Base-by-base conservation (phyloP, 768 basidiomycete species). In the Lyophyllum semitale region DNA sequence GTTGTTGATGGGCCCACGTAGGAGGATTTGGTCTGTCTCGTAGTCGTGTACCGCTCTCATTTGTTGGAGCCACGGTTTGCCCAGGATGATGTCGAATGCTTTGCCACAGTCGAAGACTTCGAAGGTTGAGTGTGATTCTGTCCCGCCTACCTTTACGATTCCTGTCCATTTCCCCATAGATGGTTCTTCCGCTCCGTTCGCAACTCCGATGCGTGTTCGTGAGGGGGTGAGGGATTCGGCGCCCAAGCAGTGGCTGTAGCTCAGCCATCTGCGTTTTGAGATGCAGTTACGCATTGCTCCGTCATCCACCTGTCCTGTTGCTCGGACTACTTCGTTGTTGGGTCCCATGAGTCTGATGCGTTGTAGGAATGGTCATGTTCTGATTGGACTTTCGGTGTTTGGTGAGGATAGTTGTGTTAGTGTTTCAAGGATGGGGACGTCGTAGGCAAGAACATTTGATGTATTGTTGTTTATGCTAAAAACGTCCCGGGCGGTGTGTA, bases 11-110 rank as follows among this genome's bases (percentile, higher is more conserved):
- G 18, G 30, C 1, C 40, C 51, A 9, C 38, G n/a, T 43, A 54
- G 8, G 22, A 37, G 30, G 15, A 65, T 43, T 22, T n/a, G 32
- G 33, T 65, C 61, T 8, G 32, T 35, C 0, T 25, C 46, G 25
- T 68, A 71, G 23, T 69, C 61, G 18, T 69, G 69, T 2, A 63
- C 25, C 2, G 61, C 66, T 13, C 54, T 6, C 33, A 69, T 63
- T 12, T 30, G 32, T 25, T 57, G 44, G 1, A 72, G 59, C 13
- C 62, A 45, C 0, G 66, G 69, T 51, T 72, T 72, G n/a, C 71
- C 68, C 7, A 72, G 58, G 0, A 71, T 48, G 20, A 71, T 41
- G 8, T 53, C 42, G 64, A 66, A 71, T 22, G 62, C 61, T 0
- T 59, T 60, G 0, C 63, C 58, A 22, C 69, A 66, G 35, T 63